These are phyloP conservation scores for Zhuliangozyma parablackwelliae DNA, from an alignment of 1,139 yeast genomes.

Conservation along the genomic window DNA sequence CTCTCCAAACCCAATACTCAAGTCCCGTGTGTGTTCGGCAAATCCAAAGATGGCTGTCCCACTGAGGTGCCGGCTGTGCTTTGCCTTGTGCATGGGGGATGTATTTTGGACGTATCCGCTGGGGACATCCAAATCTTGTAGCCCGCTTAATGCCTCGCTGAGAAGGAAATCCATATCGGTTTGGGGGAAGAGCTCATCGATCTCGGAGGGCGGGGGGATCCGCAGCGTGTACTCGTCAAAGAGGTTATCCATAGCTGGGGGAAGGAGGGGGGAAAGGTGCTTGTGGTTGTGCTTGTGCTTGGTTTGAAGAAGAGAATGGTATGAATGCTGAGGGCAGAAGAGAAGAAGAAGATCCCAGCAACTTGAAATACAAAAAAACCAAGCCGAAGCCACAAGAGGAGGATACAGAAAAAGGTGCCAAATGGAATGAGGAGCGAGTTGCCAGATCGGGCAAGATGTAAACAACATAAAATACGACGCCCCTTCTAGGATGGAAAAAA, in stretches of 20 bases:
- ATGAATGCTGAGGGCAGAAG: background rate
- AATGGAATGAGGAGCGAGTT: slow-evolving; percentile 4
- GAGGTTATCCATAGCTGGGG: slow-evolving; percentile 21
- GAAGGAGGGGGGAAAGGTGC: background rate
- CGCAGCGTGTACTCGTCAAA: slow-evolving; percentile 25
- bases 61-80: slow-evolving; percentile 40
- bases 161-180: slow-evolving; percentile 39
- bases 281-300: too few relatives aligned
- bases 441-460: slow-evolving; percentile 19
- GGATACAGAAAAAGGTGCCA: background rate
- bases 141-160: slow-evolving; percentile 40
- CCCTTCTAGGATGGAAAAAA: background rate
- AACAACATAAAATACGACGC: slow-evolving; percentile 12
- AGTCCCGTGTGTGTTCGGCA: slow-evolving; percentile 48
- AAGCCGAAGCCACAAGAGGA: background rate
- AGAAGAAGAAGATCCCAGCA: background rate
- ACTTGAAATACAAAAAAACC: background rate
- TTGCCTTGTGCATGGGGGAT: slow-evolving; percentile 8
- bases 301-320: background rate
- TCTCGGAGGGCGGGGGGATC: slow-evolving; percentile 41
- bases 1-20: slow-evolving; percentile 29
- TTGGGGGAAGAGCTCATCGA: slow-evolving; percentile 33
- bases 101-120: slow-evolving; percentile 25
- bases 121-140: slow-evolving; percentile 54
- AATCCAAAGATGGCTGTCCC: slow-evolving; percentile 68